These are phyloP conservation scores for Xylaria sp. DNA, from an alignment of 2,329 filamentous ascomycete genomes.

Conservation along the genomic window DNA sequence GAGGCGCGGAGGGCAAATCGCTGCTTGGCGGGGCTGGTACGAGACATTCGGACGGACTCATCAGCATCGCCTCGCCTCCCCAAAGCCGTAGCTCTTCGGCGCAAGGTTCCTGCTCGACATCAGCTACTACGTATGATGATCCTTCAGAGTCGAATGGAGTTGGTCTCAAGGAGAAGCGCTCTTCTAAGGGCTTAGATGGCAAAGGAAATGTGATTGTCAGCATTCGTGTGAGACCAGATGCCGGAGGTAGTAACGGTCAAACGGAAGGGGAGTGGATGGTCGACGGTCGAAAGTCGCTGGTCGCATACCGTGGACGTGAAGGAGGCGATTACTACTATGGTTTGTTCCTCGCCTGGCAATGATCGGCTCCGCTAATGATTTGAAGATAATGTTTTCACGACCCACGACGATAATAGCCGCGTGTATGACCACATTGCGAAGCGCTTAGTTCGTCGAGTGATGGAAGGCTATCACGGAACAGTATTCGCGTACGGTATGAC, in stretches of 20 bases:
- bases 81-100: slow-evolving; percentile 93
- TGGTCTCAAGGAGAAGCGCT: slow-evolving; percentile 55
- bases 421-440: slow-evolving; percentile 97
- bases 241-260: slow-evolving; percentile 66
- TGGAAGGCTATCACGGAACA: slow-evolving; percentile 99
- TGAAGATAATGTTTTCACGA: slow-evolving; percentile 93
- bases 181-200: slow-evolving; percentile 68
- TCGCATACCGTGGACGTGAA: slow-evolving; percentile 87
- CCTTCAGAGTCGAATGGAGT: slow-evolving; percentile 64
- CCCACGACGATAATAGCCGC: slow-evolving; percentile 90
- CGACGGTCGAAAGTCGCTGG: slow-evolving; percentile 81
- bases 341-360: slow-evolving; percentile 55
- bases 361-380: slow-evolving; percentile 22
- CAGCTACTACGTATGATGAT: slow-evolving; percentile 88
- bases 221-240: slow-evolving; percentile 89
- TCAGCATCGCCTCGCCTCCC: slow-evolving; percentile 82
- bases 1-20: slow-evolving; percentile 79
- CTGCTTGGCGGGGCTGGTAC: slow-evolving; percentile 69
- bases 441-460: slow-evolving; percentile 91
- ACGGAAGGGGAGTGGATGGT: slow-evolving; percentile 90
- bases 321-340: slow-evolving; percentile 93
- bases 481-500: slow-evolving; percentile 99
- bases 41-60: slow-evolving; percentile 77
- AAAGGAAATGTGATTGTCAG: slow-evolving; percentile 98
- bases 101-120: slow-evolving; percentile 91